Conservation (phyloP, 768 basidiomycete genomes). For the Rhodotorula taiwanensis region DNA sequence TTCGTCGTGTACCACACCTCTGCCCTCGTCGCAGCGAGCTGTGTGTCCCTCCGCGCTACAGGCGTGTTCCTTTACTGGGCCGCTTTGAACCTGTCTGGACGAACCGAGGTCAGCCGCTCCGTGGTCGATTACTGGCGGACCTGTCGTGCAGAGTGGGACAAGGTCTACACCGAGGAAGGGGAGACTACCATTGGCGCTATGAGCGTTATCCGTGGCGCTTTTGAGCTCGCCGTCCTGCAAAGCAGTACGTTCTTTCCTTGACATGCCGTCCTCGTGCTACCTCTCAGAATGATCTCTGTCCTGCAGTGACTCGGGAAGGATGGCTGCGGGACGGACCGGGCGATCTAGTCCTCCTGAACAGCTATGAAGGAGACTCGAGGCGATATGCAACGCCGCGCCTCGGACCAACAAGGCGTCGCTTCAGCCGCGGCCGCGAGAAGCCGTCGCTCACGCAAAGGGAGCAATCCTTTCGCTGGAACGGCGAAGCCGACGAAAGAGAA, state of each 20-base stretch:
- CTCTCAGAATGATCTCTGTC: background rate
- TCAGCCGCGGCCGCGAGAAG: background rate
- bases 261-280: too few relatives aligned
- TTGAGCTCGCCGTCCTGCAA: conserved; percentile 19
- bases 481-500: conserved; percentile 8
- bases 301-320: conserved; percentile 9
- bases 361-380: background rate
- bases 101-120: conserved; percentile 15
- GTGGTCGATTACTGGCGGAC: conserved; percentile 11
- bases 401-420: background rate
- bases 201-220: conserved; percentile 1
- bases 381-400: background rate
- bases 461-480: conserved; percentile 12
- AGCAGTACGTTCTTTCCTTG: conserved; percentile 7
- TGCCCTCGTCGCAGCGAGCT: conserved; percentile 5
- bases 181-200: background rate
- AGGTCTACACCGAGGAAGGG: conserved; percentile 17
- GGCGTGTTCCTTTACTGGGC: conserved; percentile 14
- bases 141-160: conserved; percentile 28
- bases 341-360: conserved; percentile 10
- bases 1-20: conserved; percentile 19
- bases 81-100: conserved; percentile 24
- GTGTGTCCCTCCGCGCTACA: background rate
- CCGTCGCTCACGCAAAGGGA: conserved; percentile 8
- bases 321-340: conserved; percentile 9